Evolutionary conservation across 108 stramenopile genomes (phyloP), one percentile per base, ranked within the genome.

Genomic region (Cylindrotheca closterium): DNA sequence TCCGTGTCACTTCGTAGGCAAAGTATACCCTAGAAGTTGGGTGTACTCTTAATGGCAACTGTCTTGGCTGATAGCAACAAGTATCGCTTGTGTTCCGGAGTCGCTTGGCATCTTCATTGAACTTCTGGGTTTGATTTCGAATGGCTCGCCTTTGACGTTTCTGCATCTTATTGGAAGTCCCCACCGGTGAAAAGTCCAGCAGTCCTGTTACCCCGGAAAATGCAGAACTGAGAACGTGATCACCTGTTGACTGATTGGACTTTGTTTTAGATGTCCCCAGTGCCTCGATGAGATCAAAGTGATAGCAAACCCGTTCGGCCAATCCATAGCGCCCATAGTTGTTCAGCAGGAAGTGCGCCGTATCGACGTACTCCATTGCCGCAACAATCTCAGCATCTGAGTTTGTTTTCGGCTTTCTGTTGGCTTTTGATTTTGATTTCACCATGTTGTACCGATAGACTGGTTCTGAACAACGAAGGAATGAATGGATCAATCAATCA

Each of bases 1-100:
- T 86, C 12, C 86, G 71, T 8, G 91, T 89, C 32, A 84, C 65
- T 70, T 89, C 88, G 67, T 92, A 92, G 2, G 84, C 82, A 62
- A 87, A 92, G 12, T 77, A 70, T 19, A 92, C 74, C 5, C 86
- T 68, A 15, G 91, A 85, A 21, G 78, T 72, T 24, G 86, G 82
- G 63, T 75, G 74, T 32, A 87, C 60, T 25, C 74, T 69, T 26
- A 92, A 55, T 0, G 91, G 91, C 56, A 92, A 62, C 30, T 73
- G 60, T 32, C 68, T 61, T 21, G 91, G 91, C 53, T 82, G 80
- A 68, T 89, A 77, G 55, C 85, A 85, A 19, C 62, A 53, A 22
- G 58, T 68, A 24, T 47, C 22, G 4, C 50, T 28, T 30, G 64
- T 45, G 47, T 66, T 53, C 12, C 51, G 51, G 5, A 60, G 10